These are phyloP conservation scores for Aspergillus sclerotioniger DNA, from an alignment of 495 filamentous ascomycete genomes.

Conservation along the genomic window DNA sequence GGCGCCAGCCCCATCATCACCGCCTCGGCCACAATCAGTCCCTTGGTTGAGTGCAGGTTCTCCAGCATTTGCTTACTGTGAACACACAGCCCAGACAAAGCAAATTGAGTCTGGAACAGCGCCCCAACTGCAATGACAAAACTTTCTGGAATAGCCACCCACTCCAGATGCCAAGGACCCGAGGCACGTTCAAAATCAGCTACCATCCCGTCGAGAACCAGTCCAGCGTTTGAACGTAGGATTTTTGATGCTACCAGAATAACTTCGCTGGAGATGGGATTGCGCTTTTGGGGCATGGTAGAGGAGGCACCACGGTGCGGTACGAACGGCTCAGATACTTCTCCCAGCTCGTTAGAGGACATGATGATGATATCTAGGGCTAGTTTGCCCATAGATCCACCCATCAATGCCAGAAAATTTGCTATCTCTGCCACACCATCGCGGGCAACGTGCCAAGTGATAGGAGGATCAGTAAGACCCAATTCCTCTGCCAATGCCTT, in stretches of 20 bases:
- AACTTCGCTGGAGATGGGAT: conserved; percentile 53
- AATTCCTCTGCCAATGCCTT: conserved; percentile 37
- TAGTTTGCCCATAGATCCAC: conserved; percentile 49
- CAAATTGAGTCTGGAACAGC: conserved; percentile 48
- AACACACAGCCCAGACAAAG: conserved; percentile 46
- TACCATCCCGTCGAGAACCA: conserved; percentile 53
- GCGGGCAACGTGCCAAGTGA: conserved; percentile 48
- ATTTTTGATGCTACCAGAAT: conserved; percentile 52
- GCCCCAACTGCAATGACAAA: conserved; percentile 52
- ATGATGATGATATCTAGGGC: conserved; percentile 56
- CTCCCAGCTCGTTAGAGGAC: conserved; percentile 53
- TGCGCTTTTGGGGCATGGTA: conserved; percentile 57
- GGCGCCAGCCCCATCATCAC: conserved; percentile 57
- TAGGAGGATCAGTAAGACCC: conserved; percentile 38
- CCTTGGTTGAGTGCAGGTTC: conserved; percentile 47
- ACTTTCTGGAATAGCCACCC: conserved; percentile 51
- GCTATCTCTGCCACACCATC: conserved; percentile 50
- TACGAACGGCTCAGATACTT: conserved; percentile 55
- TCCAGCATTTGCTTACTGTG: conserved; percentile 44
- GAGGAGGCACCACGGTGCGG: conserved; percentile 52
- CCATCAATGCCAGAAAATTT: conserved; percentile 51
- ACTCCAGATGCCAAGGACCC: conserved; percentile 55
- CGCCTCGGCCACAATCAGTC: conserved; percentile 54
- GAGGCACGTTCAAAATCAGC: conserved; percentile 53
- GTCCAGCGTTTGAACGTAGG: conserved; percentile 46